These are phyloP conservation scores for Amaranthus palmeri DNA, from an alignment of 148 eudicot species.

Conservation along the genomic window DNA sequence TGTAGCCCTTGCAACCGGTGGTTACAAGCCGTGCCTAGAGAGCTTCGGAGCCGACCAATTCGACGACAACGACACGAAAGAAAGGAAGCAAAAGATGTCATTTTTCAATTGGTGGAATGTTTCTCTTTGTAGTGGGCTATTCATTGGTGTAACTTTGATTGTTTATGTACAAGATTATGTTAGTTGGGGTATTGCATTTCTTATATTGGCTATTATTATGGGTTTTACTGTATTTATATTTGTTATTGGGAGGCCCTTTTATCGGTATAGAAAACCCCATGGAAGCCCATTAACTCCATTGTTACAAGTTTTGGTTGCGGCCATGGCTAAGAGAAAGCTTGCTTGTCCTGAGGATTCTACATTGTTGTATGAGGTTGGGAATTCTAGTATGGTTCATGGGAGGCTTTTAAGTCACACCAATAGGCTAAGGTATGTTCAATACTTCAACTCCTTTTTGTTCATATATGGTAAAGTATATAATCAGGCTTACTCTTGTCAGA, in stretches of 20 bases:
- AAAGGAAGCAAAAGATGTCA: conserved; percentile 40
- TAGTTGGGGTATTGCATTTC: conserved; percentile 44
- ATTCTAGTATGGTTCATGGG: conserved; percentile 29
- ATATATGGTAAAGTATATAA: not conserved
- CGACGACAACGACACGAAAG: conserved; percentile 39
- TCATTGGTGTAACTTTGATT: conserved; percentile 57
- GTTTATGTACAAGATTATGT: conserved; percentile 47
- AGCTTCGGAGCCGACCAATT: conserved; percentile 74
- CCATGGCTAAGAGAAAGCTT: conserved; percentile 37
- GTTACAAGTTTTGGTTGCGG: conserved; percentile 50
- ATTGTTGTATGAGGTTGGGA: conserved; percentile 36
- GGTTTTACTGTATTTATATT: conserved; percentile 28
- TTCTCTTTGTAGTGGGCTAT: conserved; percentile 55
- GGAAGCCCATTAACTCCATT: conserved; percentile 52
- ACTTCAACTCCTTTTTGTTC: not conserved
- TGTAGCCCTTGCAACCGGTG: conserved; percentile 55
- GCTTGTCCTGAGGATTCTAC: conserved; percentile 28
- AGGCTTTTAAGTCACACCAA: conserved; percentile 50
- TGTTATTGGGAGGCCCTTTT: conserved; percentile 36
- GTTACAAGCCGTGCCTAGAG: conserved; percentile 51
- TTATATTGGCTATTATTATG: conserved; percentile 30
- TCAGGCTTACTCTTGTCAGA: too few relatives aligned
- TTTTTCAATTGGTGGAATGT: conserved; percentile 77
- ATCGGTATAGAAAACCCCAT: conserved; percentile 32
- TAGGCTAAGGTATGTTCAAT: conserved; percentile 38